Base-by-base conservation (phyloP, 805 yeast genomes). In the Priceomyces castillae region DNA sequence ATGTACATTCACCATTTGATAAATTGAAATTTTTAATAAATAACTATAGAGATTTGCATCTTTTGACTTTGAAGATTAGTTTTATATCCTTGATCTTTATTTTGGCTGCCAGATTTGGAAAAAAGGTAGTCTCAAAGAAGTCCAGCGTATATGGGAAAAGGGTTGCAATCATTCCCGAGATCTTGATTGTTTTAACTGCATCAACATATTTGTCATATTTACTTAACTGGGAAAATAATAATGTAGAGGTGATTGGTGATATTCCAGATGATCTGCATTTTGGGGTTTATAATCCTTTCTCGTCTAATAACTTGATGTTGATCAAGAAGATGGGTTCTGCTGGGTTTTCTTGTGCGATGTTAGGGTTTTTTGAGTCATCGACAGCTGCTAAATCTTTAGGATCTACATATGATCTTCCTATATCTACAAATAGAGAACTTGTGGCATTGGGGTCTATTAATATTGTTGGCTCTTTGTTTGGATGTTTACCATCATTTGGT, bases 301-400 rank as follows among this genome's bases (percentile, higher is more conserved):
- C 79, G 1, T 52, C 66, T 2, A 69, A 70, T 15, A 67, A 74
- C 45, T 70, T 70, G 30, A 69, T 76, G 46, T 76, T 84, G 47
- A 73, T 77, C 40, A 71, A 74, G 19, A 63, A 81, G 39, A 75
- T 88, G 52, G 73, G 81, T n/a, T 75, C 92, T 0, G 79, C 94
- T 0, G 74, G 75, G 2, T 80, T 90, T 47, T 74, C 85, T 44
- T 80, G 87, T 48, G 95, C 97, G 0, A 77, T 89, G 57, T 67
- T 92, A 30, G 98, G 98, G 0, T 89, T 92, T 58, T 86, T 92
- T 53, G 97, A 92, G 61, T 84, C 95, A 6, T 86, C 97, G 0
- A 90, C 96, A 0, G 97, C 97, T 0, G 86, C 90, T 15, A 88
- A 94, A 61, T 78, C 95, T 0, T 67, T 94, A 20, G 94, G 95